Conservation (phyloP, 1,284 basidiomycete genomes). For the Ganoderma multipileum region DNA sequence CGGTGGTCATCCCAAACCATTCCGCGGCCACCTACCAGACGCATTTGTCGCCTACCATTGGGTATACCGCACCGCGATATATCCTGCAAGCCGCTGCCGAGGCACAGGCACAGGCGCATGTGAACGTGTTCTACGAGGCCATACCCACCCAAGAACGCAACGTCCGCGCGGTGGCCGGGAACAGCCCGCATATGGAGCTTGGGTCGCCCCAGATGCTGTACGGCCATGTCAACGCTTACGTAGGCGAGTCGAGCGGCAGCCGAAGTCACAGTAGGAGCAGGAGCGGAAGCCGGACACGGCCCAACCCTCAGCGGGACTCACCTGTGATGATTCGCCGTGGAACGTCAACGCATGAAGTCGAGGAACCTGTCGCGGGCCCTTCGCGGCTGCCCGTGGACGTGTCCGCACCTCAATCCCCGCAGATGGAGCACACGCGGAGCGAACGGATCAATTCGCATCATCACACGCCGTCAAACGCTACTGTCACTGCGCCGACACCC, state of each 20-base stretch:
- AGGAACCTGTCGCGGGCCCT: slow-evolving; percentile 25
- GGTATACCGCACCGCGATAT: slow-evolving; percentile 30
- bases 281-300: slow-evolving; percentile 14
- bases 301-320: slow-evolving; percentile 10
- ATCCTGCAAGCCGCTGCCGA: slow-evolving; percentile 18
- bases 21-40: slow-evolving; percentile 30
- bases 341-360: slow-evolving; percentile 12
- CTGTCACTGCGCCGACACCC: slow-evolving; percentile 43
- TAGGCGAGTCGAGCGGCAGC: slow-evolving; percentile 12
- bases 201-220: slow-evolving; percentile 26
- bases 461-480: slow-evolving; percentile 45
- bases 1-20: slow-evolving; percentile 32
- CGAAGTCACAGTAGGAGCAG: slow-evolving; percentile 19
- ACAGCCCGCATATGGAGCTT: slow-evolving; percentile 23
- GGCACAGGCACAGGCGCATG: slow-evolving; percentile 20
- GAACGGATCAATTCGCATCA: slow-evolving; percentile 32
- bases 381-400: slow-evolving; percentile 21
- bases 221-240: slow-evolving; percentile 19
- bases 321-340: slow-evolving; percentile 28
- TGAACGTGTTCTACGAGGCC: slow-evolving; percentile 41
- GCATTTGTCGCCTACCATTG: slow-evolving; percentile 33
- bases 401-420: slow-evolving; percentile 14
- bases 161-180: slow-evolving; percentile 26
- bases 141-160: slow-evolving; percentile 34
- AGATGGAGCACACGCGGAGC: slow-evolving; percentile 2